These are phyloP conservation scores for Hypoxylon sp. DNA, from an alignment of 2,329 filamentous ascomycete genomes.

Conservation along the genomic window DNA sequence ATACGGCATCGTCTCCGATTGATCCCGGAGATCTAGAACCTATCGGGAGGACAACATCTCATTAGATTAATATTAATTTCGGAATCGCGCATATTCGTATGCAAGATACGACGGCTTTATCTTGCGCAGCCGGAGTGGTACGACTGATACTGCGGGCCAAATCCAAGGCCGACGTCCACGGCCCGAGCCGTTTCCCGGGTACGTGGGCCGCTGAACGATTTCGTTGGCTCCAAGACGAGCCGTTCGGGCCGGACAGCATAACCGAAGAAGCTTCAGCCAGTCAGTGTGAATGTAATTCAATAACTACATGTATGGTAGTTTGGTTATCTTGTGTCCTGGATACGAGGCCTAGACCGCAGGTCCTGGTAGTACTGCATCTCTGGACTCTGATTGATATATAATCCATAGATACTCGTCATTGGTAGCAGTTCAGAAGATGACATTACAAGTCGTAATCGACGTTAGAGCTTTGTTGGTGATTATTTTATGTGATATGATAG, in stretches of 20 bases:
- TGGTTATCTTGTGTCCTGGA: not conserved
- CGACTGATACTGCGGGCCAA: not conserved
- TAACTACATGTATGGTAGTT: not conserved
- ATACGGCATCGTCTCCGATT: not conserved
- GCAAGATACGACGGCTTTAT: not conserved
- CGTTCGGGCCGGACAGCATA: slow-evolving; percentile 20
- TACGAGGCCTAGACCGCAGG: not conserved
- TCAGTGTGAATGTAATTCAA: not conserved
- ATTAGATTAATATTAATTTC: slow-evolving; percentile 1
- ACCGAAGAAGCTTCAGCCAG: not conserved
- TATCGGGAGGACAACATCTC: slow-evolving; percentile 2
- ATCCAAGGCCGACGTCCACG: slow-evolving; percentile 2
- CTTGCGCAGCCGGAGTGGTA: not conserved
- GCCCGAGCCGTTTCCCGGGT: slow-evolving; percentile 8
- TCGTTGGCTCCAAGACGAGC: slow-evolving; percentile 5
- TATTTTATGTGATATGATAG: slow-evolving; percentile 9
- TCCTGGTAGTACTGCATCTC: not conserved
- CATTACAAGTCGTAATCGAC: slow-evolving; percentile 3
- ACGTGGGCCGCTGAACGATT: not conserved
- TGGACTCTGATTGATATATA: not conserved
- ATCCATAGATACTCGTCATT: slow-evolving; percentile 5
- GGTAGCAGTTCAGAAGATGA: not conserved
- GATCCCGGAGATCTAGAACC: not conserved
- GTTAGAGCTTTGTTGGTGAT: not conserved
- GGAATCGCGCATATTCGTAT: slow-evolving; percentile 9